Percentiles rank a stretch among this genome's conserved stretches.
Conservation (phyloP, 2,329 filamentous ascomycete genomes). For the Diplodia corticola region DNA sequence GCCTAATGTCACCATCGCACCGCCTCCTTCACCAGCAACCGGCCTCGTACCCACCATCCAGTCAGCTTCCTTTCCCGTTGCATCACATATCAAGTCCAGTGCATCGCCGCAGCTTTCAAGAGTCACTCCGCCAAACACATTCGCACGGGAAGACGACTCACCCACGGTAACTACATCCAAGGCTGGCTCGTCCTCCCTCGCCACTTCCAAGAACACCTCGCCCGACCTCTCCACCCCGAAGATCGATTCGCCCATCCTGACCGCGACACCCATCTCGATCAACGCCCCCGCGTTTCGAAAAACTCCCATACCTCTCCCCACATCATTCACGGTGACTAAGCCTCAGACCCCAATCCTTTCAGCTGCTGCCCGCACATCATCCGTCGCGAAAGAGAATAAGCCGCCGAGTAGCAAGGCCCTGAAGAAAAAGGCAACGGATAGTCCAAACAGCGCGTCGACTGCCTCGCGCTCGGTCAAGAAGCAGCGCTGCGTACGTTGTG, state of each 20-base stretch:
- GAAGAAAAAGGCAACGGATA: neutral
- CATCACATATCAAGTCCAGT: neutral
- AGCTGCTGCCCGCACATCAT: neutral
- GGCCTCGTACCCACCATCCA: neutral
- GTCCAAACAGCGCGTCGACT: neutral
- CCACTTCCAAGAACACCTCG: neutral
- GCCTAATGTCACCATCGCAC: neutral
- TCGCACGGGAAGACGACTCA: neutral
- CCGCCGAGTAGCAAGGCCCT: neutral
- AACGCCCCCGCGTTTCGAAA: neutral
- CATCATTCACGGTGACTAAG: neutral
- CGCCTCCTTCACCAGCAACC: neutral
- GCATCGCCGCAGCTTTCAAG: neutral
- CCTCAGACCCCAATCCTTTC: neutral
- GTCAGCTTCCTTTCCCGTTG: neutral
- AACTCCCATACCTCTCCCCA: neutral
- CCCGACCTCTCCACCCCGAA: neutral
- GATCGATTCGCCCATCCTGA: neutral
- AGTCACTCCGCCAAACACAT: neutral
- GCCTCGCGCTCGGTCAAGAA: neutral
- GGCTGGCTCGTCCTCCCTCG: neutral
- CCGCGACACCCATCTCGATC: neutral
- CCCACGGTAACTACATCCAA: neutral
- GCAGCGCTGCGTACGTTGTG: neutral
- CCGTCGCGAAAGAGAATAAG: neutral